phyloP scores from a whole-genome alignment of 306 rosid genomes.

The Rubus idaeus region DNA sequence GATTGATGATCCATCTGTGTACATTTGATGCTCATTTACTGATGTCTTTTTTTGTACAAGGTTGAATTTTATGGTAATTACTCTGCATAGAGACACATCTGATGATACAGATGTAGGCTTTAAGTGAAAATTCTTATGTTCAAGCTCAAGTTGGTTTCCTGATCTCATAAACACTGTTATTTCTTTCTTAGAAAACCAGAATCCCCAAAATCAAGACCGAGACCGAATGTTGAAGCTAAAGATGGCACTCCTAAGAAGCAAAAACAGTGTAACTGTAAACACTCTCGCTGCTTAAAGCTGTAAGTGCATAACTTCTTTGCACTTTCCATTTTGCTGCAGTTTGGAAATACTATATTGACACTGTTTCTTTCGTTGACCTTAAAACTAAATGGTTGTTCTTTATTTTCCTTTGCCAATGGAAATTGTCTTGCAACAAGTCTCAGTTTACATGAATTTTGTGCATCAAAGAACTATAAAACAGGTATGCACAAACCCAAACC shows the following conservation, averaged over 20 bases:
- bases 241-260: conserved; percentile 93
- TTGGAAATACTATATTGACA: background rate
- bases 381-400: background rate
- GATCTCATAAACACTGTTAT: conserved; percentile 21
- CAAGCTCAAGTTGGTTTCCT: conserved; percentile 26
- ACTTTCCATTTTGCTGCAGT: conserved; percentile 6
- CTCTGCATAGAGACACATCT: conserved; percentile 7
- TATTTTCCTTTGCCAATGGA: background rate
- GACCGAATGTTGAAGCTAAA: conserved; percentile 65
- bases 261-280: conserved; percentile 96
- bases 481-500: background rate
- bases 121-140: conserved; percentile 22
- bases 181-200: conserved; percentile 74
- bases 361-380: background rate
- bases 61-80: conserved; percentile 19
- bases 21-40: conserved; percentile 20
- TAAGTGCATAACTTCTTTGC: conserved; percentile 47
- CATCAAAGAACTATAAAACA: background rate
- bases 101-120: conserved; percentile 9
- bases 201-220: conserved; percentile 81
- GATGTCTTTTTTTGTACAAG: conserved; percentile 19
- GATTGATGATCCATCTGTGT: conserved; percentile 15
- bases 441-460: conserved; percentile 4
- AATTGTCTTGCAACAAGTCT: background rate
- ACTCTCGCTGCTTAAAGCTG: conserved; percentile 95